phyloP scores from a whole-genome alignment of 2,329 filamentous ascomycete genomes.

The Diaporthe capsici region DNA sequence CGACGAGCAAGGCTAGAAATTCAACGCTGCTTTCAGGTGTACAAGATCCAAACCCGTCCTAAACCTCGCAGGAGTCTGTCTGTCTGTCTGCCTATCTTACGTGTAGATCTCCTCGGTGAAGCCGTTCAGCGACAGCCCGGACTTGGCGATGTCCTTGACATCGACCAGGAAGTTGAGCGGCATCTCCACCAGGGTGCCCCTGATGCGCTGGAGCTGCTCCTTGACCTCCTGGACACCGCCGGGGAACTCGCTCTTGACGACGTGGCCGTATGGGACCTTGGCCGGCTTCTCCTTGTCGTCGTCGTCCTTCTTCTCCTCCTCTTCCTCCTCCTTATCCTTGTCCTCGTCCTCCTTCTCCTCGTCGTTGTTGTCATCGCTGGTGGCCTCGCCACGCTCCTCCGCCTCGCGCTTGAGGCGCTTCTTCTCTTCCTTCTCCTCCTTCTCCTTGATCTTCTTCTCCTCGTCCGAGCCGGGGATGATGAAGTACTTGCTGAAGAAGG shows the following conservation, averaged over 20 bases:
- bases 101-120: constrained; percentile 83
- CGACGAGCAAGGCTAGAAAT: constrained; percentile 29
- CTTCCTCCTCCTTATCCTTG: constrained; percentile 60
- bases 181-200: constrained; percentile 88
- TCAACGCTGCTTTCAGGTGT: constrained; percentile 27
- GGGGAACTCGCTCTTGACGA: constrained; percentile 83
- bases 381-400: constrained; percentile 1
- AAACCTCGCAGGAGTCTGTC: background rate
- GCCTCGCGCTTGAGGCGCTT: constrained; percentile 40
- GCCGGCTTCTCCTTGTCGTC: constrained; percentile 54
- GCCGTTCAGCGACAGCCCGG: constrained; percentile 80
- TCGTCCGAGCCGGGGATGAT: constrained; percentile 64
- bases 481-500: constrained; percentile 79
- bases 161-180: constrained; percentile 88
- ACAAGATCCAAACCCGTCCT: constrained; percentile 12
- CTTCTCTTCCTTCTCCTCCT: constrained; percentile 59
- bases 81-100: constrained; percentile 42
- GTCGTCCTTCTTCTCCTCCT: constrained; percentile 59
- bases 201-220: constrained; percentile 75
- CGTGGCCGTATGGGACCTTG: constrained; percentile 87
- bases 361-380: constrained; percentile 47
- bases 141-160: constrained; percentile 85
- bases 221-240: constrained; percentile 82
- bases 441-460: constrained; percentile 55
- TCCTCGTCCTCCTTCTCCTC: constrained; percentile 63